Evolutionary conservation across 352 stramenopile genomes (phyloP).

Genomic region (Phytophthora citrophthora): DNA sequence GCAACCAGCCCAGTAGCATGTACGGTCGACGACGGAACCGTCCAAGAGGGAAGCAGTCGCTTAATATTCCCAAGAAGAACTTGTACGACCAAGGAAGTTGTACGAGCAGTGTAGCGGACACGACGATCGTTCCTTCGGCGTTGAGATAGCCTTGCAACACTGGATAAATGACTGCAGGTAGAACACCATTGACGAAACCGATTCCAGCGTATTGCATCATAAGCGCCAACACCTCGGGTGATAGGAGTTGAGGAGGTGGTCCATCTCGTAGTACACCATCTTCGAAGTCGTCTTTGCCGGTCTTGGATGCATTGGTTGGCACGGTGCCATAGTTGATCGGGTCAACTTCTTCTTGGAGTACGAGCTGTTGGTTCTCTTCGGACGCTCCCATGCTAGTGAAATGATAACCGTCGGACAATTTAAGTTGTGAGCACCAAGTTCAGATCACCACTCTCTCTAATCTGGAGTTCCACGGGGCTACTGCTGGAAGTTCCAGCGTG

Average conservation of each 20-base stretch:
- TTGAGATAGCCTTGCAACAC: conserved; percentile 55
- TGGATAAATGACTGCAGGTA: conserved; percentile 54
- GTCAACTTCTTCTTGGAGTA: conserved; percentile 14
- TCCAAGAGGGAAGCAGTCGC: conserved; percentile 57
- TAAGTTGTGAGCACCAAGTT: conserved; percentile 17
- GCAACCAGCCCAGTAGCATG: conserved; percentile 56
- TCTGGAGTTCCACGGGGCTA: too few relatives aligned
- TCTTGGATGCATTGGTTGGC: conserved; percentile 10
- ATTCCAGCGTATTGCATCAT: conserved; percentile 57
- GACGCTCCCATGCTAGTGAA: conserved; percentile 25
- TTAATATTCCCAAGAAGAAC: conserved; percentile 56
- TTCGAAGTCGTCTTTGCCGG: conserved; percentile 22
- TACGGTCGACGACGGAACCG: conserved; percentile 58
- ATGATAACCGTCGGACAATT: conserved; percentile 15
- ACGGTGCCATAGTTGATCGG: conserved; percentile 26
- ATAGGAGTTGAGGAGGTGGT: conserved; percentile 31
- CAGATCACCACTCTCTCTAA: neutral
- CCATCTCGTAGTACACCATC: conserved; percentile 39
- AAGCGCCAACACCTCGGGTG: conserved; percentile 35
- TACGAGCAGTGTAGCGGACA: conserved; percentile 50
- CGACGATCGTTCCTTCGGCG: conserved; percentile 52
- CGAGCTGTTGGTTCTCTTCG: conserved; percentile 30
- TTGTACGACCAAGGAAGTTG: conserved; percentile 61
- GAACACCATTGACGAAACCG: conserved; percentile 46
- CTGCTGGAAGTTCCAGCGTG: conserved; percentile 2